Percentiles rank a stretch among this genome's conserved stretches.
Evolutionary conservation across 495 filamentous ascomycete genomes (phyloP).

Genomic region (Penicillium cosmopolitanum): DNA sequence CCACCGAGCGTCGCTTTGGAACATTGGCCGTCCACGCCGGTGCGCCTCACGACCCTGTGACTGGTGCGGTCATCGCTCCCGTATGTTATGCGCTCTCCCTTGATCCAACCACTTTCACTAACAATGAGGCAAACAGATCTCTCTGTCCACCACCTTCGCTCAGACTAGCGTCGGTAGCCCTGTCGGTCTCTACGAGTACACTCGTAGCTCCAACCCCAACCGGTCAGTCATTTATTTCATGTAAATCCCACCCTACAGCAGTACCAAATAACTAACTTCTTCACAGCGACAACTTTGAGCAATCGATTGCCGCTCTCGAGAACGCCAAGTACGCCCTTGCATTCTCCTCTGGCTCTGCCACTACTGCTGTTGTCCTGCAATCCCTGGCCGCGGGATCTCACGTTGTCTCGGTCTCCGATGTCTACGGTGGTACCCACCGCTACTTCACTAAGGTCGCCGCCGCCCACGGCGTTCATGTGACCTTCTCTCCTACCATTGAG

Average conservation of each 20-base stretch:
- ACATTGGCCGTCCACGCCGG: slow-evolving; percentile 95
- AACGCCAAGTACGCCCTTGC: slow-evolving; percentile 90
- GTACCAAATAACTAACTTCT: background rate
- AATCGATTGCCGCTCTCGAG: slow-evolving; percentile 87
- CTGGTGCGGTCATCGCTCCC: slow-evolving; percentile 92
- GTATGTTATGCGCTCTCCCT: slow-evolving; percentile 40
- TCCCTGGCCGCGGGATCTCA: slow-evolving; percentile 90
- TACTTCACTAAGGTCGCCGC: slow-evolving; percentile 99
- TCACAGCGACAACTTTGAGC: slow-evolving; percentile 81
- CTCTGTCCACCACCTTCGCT: slow-evolving; percentile 90
- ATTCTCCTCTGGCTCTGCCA: slow-evolving; percentile 92
- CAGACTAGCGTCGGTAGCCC: slow-evolving; percentile 85
- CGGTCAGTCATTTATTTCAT: slow-evolving; percentile 46
- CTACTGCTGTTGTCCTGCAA: slow-evolving; percentile 91
- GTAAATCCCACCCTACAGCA: background rate
- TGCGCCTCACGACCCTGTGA: slow-evolving; percentile 82
- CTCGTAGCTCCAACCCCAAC: slow-evolving; percentile 90
- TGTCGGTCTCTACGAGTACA: slow-evolving; percentile 88
- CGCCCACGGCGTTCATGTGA: slow-evolving; percentile 92
- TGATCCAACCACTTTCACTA: background rate
- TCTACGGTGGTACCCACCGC: slow-evolving; percentile 96
- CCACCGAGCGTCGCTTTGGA: slow-evolving; percentile 69
- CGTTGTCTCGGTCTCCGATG: slow-evolving; percentile 92
- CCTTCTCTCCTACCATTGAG: slow-evolving; percentile 91
- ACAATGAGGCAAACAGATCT: slow-evolving; percentile 62